Conservation (phyloP, 1,139 yeast genomes). For the Protomyces lactucae-debilis region DNA sequence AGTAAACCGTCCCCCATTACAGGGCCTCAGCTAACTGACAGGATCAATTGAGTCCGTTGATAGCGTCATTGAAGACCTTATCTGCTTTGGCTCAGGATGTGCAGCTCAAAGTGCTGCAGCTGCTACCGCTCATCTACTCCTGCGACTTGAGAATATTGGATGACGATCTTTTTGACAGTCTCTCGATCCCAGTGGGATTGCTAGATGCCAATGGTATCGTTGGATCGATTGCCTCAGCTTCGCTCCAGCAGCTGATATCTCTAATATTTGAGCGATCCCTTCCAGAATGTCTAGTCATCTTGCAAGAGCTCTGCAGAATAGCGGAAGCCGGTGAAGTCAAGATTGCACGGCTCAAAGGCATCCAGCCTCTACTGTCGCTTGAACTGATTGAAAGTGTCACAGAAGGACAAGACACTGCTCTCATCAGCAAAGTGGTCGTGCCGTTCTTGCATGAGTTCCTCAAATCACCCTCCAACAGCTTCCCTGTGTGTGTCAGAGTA, state of each 20-base stretch:
- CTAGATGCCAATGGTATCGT: conserved; percentile 14
- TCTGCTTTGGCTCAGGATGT: conserved; percentile 1
- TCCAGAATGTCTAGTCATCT: conserved; percentile 13
- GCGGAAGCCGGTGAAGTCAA: neutral
- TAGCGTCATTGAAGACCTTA: neutral
- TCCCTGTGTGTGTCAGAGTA: neutral
- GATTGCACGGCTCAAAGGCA: neutral
- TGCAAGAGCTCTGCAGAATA: conserved; percentile 13
- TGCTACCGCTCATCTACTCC: conserved; percentile 7
- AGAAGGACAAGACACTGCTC: neutral
- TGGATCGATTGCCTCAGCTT: conserved; percentile 15
- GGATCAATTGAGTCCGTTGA: conserved; percentile 10
- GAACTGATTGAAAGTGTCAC: conserved; percentile 10
- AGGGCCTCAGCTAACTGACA: neutral
- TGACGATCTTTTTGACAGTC: neutral
- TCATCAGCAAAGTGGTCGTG: neutral
- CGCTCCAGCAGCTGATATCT: conserved; percentile 9
- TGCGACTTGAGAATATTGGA: neutral
- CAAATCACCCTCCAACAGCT: neutral
- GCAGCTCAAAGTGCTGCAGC: conserved; percentile 18
- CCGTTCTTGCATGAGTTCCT: neutral
- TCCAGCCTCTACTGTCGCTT: neutral
- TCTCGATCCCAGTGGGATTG: conserved; percentile 1
- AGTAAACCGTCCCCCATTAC: neutral
- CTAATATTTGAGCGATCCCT: conserved; percentile 5